Evolutionary conservation across 2,329 filamentous ascomycete genomes (phyloP).

Genomic region (Hawksworthiomyces lignivorus): DNA sequence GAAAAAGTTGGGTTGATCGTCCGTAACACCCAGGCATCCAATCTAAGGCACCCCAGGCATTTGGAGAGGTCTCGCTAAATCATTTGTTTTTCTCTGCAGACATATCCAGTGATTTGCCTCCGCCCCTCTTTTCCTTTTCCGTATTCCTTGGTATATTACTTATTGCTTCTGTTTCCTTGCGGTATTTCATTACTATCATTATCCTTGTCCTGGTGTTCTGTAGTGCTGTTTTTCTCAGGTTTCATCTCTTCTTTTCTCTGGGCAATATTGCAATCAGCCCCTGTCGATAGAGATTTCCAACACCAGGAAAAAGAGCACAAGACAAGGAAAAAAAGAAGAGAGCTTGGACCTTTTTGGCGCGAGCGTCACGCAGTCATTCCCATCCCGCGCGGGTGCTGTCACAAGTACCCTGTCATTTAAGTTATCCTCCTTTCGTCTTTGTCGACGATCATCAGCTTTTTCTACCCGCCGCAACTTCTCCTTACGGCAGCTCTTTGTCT

Average conservation of each 20-base stretch:
- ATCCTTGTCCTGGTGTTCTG: slow-evolving; percentile 2
- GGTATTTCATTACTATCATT: background rate
- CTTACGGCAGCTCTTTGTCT: too few species aligned
- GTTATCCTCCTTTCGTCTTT: background rate
- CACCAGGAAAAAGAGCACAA: background rate
- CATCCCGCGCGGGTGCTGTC: slow-evolving; percentile 7
- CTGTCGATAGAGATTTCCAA: slow-evolving; percentile 1
- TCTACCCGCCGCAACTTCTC: background rate
- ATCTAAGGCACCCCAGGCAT: background rate
- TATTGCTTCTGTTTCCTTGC: background rate
- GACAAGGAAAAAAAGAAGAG: background rate
- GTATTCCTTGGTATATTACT: background rate
- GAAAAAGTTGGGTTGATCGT: too few species aligned
- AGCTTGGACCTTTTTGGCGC: slow-evolving; percentile 1
- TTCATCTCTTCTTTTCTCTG: too few species aligned
- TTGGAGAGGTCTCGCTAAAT: background rate
- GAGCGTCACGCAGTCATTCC: background rate
- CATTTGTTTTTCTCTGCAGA: background rate
- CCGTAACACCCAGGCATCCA: slow-evolving; percentile 1
- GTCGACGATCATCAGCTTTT: background rate
- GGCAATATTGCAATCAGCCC: slow-evolving; percentile 1
- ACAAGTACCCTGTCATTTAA: slow-evolving; percentile 1
- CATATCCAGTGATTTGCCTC: too few species aligned
- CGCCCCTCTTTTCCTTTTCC: background rate
- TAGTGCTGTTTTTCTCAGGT: too few species aligned